A percentile compares a stretch with the other conserved stretches of the same genome.
phyloP scores from a whole-genome alignment of 2,329 filamentous ascomycete species.

The Aureobasidium subglaciale region DNA sequence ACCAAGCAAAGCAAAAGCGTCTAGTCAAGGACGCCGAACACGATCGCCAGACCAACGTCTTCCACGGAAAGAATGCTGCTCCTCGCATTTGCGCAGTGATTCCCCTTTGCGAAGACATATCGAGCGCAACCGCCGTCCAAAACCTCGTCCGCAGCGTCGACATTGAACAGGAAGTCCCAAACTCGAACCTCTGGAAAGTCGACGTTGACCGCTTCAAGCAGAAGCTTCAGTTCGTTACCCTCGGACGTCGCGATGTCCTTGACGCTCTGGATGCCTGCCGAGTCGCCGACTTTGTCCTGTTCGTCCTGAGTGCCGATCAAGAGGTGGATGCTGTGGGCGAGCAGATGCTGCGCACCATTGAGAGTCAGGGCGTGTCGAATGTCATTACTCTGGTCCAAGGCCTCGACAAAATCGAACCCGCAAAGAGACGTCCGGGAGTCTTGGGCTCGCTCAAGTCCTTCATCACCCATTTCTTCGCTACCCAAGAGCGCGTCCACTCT shows the following conservation, averaged over 20 bases:
- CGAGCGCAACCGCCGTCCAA: constrained; percentile 59
- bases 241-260: constrained; percentile 64
- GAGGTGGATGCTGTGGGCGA: constrained; percentile 84
- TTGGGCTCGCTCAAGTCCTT: constrained; percentile 81
- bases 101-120: constrained; percentile 68
- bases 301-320: constrained; percentile 72
- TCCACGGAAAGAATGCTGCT: constrained; percentile 78
- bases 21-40: constrained; percentile 77
- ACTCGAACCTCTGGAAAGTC: constrained; percentile 52
- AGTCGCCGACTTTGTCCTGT: constrained; percentile 82
- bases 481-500: constrained; percentile 83
- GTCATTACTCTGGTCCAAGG: constrained; percentile 71
- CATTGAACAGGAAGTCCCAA: constrained; percentile 57
- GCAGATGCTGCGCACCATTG: constrained; percentile 74
- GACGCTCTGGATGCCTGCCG: constrained; percentile 78
- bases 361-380: constrained; percentile 91
- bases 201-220: constrained; percentile 90
- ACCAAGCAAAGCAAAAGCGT: constrained; percentile 88
- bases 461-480: constrained; percentile 89
- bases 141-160: constrained; percentile 74
- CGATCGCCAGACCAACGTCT: constrained; percentile 69
- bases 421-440: constrained; percentile 70
- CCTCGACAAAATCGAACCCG: constrained; percentile 68
- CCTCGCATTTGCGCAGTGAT: constrained; percentile 84
- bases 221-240: constrained; percentile 76